A percentile compares a stretch with the other conserved stretches of the same genome.
These are phyloP conservation scores for Funneliformis caledonium DNA, from an alignment of 371 early-diverging fungal genomes.

Conservation along the genomic window DNA sequence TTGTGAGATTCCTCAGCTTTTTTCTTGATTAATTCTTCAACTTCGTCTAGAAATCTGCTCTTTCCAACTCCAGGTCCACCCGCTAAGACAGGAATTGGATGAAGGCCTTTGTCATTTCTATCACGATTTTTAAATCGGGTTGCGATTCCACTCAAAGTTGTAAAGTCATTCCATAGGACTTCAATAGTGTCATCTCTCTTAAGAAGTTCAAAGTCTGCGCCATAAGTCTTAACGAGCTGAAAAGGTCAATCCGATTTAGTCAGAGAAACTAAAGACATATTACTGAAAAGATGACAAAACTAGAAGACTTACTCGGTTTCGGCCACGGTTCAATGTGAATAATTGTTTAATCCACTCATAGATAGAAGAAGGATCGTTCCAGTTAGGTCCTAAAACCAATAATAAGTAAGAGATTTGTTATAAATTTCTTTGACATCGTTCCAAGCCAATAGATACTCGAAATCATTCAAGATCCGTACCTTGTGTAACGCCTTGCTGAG, in stretches of 20 bases:
- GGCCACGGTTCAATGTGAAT: neutral
- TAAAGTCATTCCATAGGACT: neutral
- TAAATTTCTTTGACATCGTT: no score
- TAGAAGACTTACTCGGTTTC: neutral
- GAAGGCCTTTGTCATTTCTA: neutral
- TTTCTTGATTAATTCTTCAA: neutral
- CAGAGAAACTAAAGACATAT: neutral
- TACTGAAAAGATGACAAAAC: neutral
- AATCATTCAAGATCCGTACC: no score
- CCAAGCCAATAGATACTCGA: no score
- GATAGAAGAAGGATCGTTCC: constrained; percentile 9
- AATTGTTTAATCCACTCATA: neutral
- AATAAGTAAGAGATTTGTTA: no score
- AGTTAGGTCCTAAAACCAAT: neutral
- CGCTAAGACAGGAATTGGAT: constrained; percentile 5
- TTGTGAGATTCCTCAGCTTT: neutral
- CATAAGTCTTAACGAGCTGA: neutral
- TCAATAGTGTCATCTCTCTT: neutral
- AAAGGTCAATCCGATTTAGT: no score
- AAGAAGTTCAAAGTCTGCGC: neutral
- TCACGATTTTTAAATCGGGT: neutral
- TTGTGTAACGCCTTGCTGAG: no score
- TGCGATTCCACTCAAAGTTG: neutral
- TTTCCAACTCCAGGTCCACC: neutral
- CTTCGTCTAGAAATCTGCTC: constrained; percentile 15